Base-by-base conservation (phyloP, 176 grass and related monocot species). In the Eragrostis nindensis region DNA sequence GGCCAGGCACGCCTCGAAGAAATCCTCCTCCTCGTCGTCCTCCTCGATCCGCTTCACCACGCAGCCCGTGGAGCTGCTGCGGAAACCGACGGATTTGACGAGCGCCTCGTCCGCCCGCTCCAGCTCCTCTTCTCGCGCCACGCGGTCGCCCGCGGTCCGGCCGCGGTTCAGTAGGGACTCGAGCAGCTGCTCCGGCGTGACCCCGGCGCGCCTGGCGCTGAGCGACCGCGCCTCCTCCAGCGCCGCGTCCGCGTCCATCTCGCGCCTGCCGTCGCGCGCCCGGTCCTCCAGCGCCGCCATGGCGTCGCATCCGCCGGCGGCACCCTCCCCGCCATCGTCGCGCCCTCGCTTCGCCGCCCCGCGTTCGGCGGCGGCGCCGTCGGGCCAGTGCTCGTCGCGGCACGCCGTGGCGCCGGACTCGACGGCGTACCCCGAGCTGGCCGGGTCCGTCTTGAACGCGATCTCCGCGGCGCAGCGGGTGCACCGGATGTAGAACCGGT, bases 401-500 rank as follows among this genome's bases (percentile, higher is more conserved):
- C 48, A 5, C 16, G 25, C 2, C 19, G 52, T 24, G 52, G 52
- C 72, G 52, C 72, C 72, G 72, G 72, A 75, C 52, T 75, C 72
- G 52, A 74, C 19, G 2, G 50, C 50, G 71, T 74, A 40, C 19
- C 18, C 50, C 5, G 71, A 56, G 71, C 8, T 74, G 11, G 2
- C 7, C 19, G 50, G 71, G 30, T 57, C 50, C 32, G 71, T 74
- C 71, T 24, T 74, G 71, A 74, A 74, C 2, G 32, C 71, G 32
- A 74, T 74, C 71, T 74, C 50, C 6, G 52, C 72, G 36, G 52
- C 55, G 52, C 72, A 75, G 5, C 72, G 72, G 2, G 72, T 7
- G 52, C 52, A 75, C 52, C n/a, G 12, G 72, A 75, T 75, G 72
- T 75, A 75, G 72, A 59, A 75, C 2, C 52, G 72, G 72, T 57